Percentiles rank a stretch among this genome's conserved stretches.
phyloP scores from a whole-genome alignment of 2,329 filamentous ascomycete genomes.

The Gyromitra esculenta region DNA sequence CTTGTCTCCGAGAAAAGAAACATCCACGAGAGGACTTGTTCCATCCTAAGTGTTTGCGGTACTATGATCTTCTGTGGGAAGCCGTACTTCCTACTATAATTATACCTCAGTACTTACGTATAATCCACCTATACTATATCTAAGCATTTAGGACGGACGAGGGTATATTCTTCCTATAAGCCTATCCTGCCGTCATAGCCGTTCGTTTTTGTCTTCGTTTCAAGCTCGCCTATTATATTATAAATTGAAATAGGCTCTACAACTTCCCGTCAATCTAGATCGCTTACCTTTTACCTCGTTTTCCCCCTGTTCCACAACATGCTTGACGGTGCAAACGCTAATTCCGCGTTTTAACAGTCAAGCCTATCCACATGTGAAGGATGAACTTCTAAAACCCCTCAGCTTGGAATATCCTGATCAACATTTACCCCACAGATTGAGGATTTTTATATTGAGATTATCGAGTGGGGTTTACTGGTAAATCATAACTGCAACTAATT shows the following conservation, averaged over 20 bases:
- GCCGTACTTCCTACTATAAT: slow-evolving; percentile 32
- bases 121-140: neutral
- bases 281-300: slow-evolving; percentile 3
- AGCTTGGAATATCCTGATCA: slow-evolving; percentile 12
- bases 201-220: slow-evolving; percentile 25
- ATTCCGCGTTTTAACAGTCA: neutral
- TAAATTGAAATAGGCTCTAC: neutral
- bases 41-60: no score
- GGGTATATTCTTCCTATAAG: slow-evolving; percentile 15
- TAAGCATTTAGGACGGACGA: slow-evolving; percentile 17
- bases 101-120: slow-evolving; percentile 16
- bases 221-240: slow-evolving; percentile 30
- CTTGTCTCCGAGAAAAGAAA: no score
- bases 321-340: neutral
- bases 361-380: slow-evolving; percentile 11
- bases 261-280: slow-evolving; percentile 23
- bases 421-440: slow-evolving; percentile 14
- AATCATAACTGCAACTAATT: neutral
- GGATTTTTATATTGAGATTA: slow-evolving; percentile 16
- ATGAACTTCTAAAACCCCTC: slow-evolving; percentile 7
- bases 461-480: slow-evolving; percentile 13
- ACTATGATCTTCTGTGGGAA: slow-evolving; percentile 3
- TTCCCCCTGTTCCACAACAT: slow-evolving; percentile 10
- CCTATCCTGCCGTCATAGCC: slow-evolving; percentile 20
- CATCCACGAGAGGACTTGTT: no score